Percentiles rank a stretch among this genome's conserved stretches.
phyloP scores from a whole-genome alignment of 1,284 basidiomycete species.

The Fomitopsis pinicola region DNA sequence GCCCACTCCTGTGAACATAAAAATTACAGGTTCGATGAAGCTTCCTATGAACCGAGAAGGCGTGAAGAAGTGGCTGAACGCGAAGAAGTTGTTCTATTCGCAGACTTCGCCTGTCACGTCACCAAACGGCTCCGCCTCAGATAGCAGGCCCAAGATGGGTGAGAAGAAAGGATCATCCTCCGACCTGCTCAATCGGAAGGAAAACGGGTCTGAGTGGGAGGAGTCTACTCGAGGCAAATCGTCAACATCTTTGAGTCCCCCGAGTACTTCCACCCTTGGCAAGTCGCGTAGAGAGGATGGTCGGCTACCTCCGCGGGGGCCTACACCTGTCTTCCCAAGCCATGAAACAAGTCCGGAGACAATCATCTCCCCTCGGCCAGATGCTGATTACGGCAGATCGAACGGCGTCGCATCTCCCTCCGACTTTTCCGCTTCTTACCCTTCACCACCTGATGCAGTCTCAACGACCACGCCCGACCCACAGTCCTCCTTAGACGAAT shows the following conservation, averaged over 20 bases:
- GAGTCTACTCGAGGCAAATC: constrained; percentile 45
- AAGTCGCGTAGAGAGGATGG: constrained; percentile 9
- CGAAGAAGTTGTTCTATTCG: constrained; percentile 48
- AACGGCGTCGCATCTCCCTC: constrained; percentile 19
- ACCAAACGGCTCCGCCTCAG: constrained; percentile 30
- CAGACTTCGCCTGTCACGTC: constrained; percentile 36
- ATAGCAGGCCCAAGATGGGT: constrained; percentile 24
- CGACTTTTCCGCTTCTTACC: constrained; percentile 30
- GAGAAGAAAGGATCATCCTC: constrained; percentile 60
- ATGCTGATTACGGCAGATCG: constrained; percentile 14
- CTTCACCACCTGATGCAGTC: constrained; percentile 52
- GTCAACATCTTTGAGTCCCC: constrained; percentile 42
- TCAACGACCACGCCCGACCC: constrained; percentile 72
- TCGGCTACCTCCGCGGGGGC: constrained; percentile 4
- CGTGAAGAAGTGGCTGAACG: constrained; percentile 72
- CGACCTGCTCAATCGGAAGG: constrained; percentile 52
- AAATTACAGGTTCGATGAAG: constrained; percentile 42
- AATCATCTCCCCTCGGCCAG: constrained; percentile 14
- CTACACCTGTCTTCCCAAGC: constrained; percentile 4
- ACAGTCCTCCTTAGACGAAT: constrained; percentile 59
- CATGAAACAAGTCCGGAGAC: constrained; percentile 9
- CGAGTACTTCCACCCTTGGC: constrained; percentile 34
- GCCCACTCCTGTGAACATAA: constrained; percentile 32
- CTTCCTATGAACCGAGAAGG: constrained; percentile 70
- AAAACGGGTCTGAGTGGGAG: constrained; percentile 61